Conservation (phyloP, 805 yeast species). For the Saccharomycopsis fibuligera region DNA sequence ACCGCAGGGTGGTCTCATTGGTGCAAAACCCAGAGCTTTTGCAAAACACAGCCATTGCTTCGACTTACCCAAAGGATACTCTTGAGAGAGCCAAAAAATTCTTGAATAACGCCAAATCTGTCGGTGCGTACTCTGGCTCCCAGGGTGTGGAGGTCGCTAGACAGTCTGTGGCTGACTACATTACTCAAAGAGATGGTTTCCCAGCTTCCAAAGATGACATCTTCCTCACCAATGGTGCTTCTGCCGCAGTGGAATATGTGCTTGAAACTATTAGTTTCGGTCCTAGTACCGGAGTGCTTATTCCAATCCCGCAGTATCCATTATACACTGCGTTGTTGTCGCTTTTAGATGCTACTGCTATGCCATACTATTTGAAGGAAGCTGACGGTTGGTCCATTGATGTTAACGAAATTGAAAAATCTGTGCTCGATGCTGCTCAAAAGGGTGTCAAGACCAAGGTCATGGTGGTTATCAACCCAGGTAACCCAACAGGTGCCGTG, state of each 20-base stretch:
- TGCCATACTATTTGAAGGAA: slow-evolving; percentile 86
- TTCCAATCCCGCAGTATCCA: slow-evolving; percentile 98
- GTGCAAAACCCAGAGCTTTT: slow-evolving; percentile 79
- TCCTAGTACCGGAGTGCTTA: slow-evolving; percentile 67
- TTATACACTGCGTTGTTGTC: slow-evolving; percentile 93
- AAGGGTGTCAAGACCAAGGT: slow-evolving; percentile 64
- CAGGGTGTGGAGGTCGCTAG: slow-evolving; percentile 78
- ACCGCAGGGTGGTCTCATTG: slow-evolving; percentile 81
- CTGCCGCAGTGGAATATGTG: slow-evolving; percentile 82
- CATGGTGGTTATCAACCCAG: slow-evolving; percentile 92
- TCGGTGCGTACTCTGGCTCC: slow-evolving; percentile 93
- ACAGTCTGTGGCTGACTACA: slow-evolving; percentile 74
- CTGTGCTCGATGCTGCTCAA: slow-evolving; percentile 27
- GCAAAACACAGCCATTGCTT: slow-evolving; percentile 26
- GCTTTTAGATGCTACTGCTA: slow-evolving; percentile 70
- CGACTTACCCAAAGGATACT: slow-evolving; percentile 57
- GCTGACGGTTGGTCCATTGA: slow-evolving; percentile 77
- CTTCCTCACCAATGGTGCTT: slow-evolving; percentile 89
- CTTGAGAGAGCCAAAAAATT: slow-evolving; percentile 60
- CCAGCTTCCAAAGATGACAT: slow-evolving; percentile 63
- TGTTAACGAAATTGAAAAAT: slow-evolving; percentile 52
- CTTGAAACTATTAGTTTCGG: slow-evolving; percentile 66
- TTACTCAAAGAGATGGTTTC: slow-evolving; percentile 64
- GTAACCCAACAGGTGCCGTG: slow-evolving; percentile 95
- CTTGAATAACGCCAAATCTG: slow-evolving; percentile 62